A percentile compares a stretch with the other conserved stretches of the same genome.
phyloP scores from a whole-genome alignment of 129 eudicot genomes.

The Glebionis coronaria region DNA sequence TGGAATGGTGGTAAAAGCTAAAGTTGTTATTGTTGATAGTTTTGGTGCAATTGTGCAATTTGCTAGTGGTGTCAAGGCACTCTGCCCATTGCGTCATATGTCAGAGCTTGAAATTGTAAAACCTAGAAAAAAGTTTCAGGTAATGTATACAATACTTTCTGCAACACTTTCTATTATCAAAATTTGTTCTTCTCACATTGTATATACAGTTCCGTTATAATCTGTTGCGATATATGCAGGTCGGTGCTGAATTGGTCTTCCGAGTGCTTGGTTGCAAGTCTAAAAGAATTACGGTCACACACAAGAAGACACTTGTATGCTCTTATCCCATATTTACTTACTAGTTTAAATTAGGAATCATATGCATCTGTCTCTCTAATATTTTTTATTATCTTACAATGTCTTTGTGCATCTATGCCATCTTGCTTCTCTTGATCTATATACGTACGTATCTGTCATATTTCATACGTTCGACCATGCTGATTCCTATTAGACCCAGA shows the following conservation, averaged over 20 bases:
- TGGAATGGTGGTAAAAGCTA: conserved; percentile 93
- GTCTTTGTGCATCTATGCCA: background rate
- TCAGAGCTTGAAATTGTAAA: conserved; percentile 89
- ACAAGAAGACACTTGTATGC: conserved; percentile 94
- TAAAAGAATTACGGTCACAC: conserved; percentile 93
- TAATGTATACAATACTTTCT: conserved; percentile 14
- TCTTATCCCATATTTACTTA: background rate
- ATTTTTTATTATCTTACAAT: background rate
- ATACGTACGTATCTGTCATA: background rate
- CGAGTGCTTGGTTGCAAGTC: conserved; percentile 99
- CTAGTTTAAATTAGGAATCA: background rate
- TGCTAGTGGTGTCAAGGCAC: conserved; percentile 93
- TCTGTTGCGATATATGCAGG: conserved; percentile 44
- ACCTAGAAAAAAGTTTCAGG: conserved; percentile 95
- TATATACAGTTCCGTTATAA: background rate
- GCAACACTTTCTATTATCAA: too few relatives aligned
- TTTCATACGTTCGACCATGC: background rate
- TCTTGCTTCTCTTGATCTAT: background rate
- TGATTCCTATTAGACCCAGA: background rate
- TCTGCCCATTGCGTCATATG: conserved; percentile 96
- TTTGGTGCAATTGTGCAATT: conserved; percentile 90
- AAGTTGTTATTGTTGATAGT: conserved; percentile 66
- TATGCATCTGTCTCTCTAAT: background rate
- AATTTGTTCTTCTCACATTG: too few relatives aligned
- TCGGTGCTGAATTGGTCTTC: conserved; percentile 72